Percentiles rank a stretch among this genome's conserved stretches.
Conservation (phyloP, 1,139 yeast species). For the Yamadazyma blattariae region DNA sequence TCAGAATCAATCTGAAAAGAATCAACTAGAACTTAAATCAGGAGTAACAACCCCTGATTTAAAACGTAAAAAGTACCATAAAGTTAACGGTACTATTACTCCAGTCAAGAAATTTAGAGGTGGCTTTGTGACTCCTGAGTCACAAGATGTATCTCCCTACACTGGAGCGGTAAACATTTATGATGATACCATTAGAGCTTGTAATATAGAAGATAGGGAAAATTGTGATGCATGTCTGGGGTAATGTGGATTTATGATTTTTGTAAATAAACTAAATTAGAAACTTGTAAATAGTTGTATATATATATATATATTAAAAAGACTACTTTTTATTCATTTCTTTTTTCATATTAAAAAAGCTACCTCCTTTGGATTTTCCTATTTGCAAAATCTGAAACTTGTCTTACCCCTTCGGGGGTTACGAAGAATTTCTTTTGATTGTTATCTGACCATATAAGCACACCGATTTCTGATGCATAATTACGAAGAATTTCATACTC, state of each 20-base stretch:
- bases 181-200: conserved; percentile 36
- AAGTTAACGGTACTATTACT: conserved; percentile 9
- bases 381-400: conserved; percentile 82
- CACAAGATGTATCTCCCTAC: conserved; percentile 3
- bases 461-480: conserved; percentile 91
- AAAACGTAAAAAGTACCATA: conserved; percentile 20
- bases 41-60: conserved; percentile 10
- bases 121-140: conserved; percentile 8
- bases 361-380: conserved; percentile 34
- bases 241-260: conserved; percentile 14
- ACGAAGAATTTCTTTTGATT: conserved; percentile 73
- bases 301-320: conserved; percentile 9
- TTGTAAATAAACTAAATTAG: no score
- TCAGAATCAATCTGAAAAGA: conserved; percentile 4
- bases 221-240: conserved; percentile 51
- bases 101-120: conserved; percentile 3
- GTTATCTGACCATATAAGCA: conserved; percentile 78
- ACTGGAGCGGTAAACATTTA: conserved; percentile 17
- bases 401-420: conserved; percentile 82
- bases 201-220: conserved; percentile 32
- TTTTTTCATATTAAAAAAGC: no score
- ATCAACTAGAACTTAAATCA: not conserved
- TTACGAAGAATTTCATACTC: conserved; percentile 72
- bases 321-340: no score
- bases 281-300: conserved; percentile 7